Conservation (phyloP, 257 asterid genomes). For the Craterostigma plantagineum region DNA sequence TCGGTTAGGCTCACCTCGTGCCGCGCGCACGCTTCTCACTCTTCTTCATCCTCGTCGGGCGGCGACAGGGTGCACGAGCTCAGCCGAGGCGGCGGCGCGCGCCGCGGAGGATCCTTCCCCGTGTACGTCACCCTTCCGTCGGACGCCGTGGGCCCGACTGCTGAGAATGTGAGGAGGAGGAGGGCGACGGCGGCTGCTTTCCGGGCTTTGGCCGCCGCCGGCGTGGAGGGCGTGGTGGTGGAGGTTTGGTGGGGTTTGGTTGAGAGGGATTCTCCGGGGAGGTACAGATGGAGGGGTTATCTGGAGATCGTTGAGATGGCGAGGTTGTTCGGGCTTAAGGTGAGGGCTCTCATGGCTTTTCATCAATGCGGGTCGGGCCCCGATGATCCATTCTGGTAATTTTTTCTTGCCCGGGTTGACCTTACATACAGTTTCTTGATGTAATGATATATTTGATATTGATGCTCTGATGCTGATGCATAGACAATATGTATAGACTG, state of each 20-base stretch:
- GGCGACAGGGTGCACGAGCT: no score
- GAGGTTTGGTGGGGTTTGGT: slow-evolving; percentile 97
- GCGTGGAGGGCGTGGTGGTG: slow-evolving; percentile 89
- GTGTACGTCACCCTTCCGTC: slow-evolving; percentile 86
- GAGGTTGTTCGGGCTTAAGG: slow-evolving; percentile 53
- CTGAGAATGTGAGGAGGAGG: slow-evolving; percentile 50
- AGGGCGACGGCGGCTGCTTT: slow-evolving; percentile 74
- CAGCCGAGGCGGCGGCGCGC: no score
- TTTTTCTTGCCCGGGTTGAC: neutral
- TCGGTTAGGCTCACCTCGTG: no score
- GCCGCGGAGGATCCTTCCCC: slow-evolving; percentile 20
- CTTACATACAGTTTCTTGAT: no score
- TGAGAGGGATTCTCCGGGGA: slow-evolving; percentile 75
- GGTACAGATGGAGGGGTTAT: slow-evolving; percentile 88
- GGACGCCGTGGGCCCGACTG: slow-evolving; percentile 36
- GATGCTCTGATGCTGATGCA: no score
- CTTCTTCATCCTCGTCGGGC: no score
- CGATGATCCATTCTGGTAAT: slow-evolving; percentile 90
- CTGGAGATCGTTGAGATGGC: slow-evolving; percentile 65
- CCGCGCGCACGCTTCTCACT: no score
- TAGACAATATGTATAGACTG: no score
- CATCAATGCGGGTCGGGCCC: slow-evolving; percentile 94
- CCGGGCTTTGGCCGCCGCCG: slow-evolving; percentile 76
- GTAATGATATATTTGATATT: no score
- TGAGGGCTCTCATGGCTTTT: slow-evolving; percentile 86